Evolutionary conservation across 2,329 filamentous ascomycete genomes (phyloP).

Genomic region (Aspergillus clavatus): DNA sequence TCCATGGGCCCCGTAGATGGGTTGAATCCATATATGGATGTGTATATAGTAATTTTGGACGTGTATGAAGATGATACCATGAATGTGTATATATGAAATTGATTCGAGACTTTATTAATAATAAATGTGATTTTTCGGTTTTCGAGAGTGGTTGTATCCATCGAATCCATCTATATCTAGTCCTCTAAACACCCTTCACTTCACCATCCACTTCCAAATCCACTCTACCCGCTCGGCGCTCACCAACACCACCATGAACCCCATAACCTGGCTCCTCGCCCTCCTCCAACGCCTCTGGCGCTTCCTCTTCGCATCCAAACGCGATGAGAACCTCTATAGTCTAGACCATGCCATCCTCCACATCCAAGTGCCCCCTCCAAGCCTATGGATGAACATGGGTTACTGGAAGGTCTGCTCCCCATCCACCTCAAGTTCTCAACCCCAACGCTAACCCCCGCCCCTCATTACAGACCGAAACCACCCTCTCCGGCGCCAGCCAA

Average conservation of each 20-base stretch:
- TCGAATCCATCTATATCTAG: too few species aligned
- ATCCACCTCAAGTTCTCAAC: too few species aligned
- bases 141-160: too few species aligned
- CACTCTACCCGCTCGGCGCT: too few species aligned
- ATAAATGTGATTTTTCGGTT: background rate
- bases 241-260: conserved; percentile 1
- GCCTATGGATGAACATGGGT: conserved; percentile 63
- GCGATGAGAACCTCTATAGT: conserved; percentile 38
- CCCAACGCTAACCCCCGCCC: background rate
- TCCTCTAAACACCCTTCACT: too few species aligned
- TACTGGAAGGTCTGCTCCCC: conserved; percentile 48
- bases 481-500: conserved; percentile 46
- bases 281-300: background rate
- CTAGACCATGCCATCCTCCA: conserved; percentile 56
- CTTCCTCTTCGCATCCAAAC: background rate
- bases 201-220: too few species aligned
- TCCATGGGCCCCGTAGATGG: conserved; percentile 26
- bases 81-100: background rate
- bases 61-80: background rate
- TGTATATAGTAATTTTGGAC: background rate
- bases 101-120: too few species aligned
- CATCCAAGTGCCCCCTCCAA: conserved; percentile 41
- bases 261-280: background rate
- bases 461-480: conserved; percentile 27
- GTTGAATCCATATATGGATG: background rate